Conservation (phyloP, 306 rosid species). For the Inga laurina region DNA sequence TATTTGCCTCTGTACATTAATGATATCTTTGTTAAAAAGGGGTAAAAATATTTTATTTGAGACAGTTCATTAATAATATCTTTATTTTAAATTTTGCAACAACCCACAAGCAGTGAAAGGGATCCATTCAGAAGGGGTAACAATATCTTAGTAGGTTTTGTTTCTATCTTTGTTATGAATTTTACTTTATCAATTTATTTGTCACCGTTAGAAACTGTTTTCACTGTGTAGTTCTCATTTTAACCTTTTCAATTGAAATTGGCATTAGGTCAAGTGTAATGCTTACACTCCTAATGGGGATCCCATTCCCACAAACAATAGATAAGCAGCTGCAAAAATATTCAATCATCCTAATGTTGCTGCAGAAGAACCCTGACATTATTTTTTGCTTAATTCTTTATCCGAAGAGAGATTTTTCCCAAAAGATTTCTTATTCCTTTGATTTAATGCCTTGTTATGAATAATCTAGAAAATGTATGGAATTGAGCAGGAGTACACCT, state of each 20-base stretch:
- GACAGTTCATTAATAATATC: not conserved
- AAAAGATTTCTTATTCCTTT: not conserved
- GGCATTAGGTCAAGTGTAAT: slow-evolving; percentile 60
- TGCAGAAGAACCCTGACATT: slow-evolving; percentile 57
- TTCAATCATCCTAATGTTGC: slow-evolving; percentile 61
- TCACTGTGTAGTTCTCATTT: not conserved
- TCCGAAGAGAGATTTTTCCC: not conserved
- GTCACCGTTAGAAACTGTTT: not conserved
- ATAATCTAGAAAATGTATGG: slow-evolving; percentile 67
- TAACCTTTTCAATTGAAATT: not conserved
- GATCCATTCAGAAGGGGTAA: no score
- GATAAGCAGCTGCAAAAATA: slow-evolving; percentile 58
- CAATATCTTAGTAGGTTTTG: no score
- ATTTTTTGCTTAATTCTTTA: not conserved
- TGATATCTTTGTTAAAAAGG: no score
- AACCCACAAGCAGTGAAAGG: slow-evolving; percentile 99
- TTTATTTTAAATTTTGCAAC: slow-evolving; percentile 9
- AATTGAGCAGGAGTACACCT: slow-evolving; percentile 69
- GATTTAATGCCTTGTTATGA: not conserved
- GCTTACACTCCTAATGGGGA: slow-evolving; percentile 66
- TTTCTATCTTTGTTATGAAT: slow-evolving; percentile 18
- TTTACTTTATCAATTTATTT: not conserved
- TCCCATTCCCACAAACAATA: slow-evolving; percentile 66
- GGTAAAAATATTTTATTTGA: no score
- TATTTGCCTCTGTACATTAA: no score